Percentiles rank a stretch among this genome's conserved stretches.
phyloP scores from a whole-genome alignment of 495 filamentous ascomycete genomes.

The Aspergillus biplanus region DNA sequence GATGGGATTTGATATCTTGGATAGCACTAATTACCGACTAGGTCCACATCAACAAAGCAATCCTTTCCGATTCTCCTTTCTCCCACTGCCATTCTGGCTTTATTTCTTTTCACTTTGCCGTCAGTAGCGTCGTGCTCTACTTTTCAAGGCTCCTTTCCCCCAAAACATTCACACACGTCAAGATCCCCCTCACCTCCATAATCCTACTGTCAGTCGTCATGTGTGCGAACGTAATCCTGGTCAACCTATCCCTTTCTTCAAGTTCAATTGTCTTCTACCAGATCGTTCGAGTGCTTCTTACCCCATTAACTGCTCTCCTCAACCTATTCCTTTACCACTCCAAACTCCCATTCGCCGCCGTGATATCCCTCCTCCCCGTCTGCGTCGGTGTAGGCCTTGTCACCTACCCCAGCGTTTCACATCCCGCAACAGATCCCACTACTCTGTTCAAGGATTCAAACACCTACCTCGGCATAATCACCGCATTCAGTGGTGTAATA shows the following conservation, averaged over 20 bases:
- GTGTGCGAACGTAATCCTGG: conserved; percentile 8
- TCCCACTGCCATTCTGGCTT: conserved; percentile 9
- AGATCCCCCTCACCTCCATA: background rate
- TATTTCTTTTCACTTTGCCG: conserved; percentile 14
- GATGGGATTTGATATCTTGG: background rate
- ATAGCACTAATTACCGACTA: background rate
- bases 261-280: conserved; percentile 7
- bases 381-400: conserved; percentile 11
- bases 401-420: background rate
- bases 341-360: background rate
- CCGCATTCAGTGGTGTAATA: conserved; percentile 5
- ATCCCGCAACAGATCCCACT: background rate
- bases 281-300: background rate
- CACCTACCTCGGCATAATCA: background rate
- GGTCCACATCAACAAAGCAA: conserved; percentile 9
- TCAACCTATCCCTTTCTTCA: conserved; percentile 6
- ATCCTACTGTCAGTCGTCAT: conserved; percentile 6
- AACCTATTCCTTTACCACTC: conserved; percentile 1
- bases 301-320: conserved; percentile 1
- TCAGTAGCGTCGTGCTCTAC: background rate
- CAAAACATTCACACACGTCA: background rate
- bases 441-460: background rate
- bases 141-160: background rate
- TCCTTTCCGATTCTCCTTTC: conserved; percentile 1
- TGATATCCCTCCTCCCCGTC: background rate